A percentile compares a stretch with the other conserved stretches of the same genome.
These are phyloP conservation scores for Dujonia santamariae DNA, from an alignment of 1,139 yeast genomes.

Conservation along the genomic window DNA sequence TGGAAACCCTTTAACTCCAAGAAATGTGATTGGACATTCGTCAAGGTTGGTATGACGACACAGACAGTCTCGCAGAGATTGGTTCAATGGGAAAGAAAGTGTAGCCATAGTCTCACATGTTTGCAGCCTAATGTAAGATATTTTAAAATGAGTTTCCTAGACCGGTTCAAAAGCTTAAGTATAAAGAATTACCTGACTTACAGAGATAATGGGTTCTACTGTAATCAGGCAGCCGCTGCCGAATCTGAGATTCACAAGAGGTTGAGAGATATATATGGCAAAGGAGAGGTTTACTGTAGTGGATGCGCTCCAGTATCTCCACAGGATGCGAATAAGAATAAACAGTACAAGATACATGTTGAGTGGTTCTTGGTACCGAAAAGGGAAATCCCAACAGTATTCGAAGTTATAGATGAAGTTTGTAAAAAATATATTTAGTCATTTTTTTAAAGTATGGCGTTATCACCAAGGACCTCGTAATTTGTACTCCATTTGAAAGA, in stretches of 20 bases:
- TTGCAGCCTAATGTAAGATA: conserved; percentile 25
- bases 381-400: conserved; percentile 33
- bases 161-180: conserved; percentile 10
- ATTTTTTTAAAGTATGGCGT: neutral
- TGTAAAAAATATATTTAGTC: conserved; percentile 12
- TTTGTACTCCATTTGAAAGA: no score
- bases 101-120: conserved; percentile 42
- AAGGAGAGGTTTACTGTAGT: conserved; percentile 41
- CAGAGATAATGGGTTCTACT: conserved; percentile 31
- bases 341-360: conserved; percentile 38
- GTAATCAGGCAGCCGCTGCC: conserved; percentile 25
- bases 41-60: conserved; percentile 59
- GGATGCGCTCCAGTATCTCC: conserved; percentile 28
- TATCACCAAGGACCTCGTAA: no score
- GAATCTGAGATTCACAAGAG: conserved; percentile 41
- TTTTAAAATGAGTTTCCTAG: conserved; percentile 4
- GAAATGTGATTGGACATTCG: conserved; percentile 34
- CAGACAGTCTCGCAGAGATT: conserved; percentile 39
- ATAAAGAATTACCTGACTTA: conserved; percentile 7
- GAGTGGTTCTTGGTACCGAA: conserved; percentile 63
- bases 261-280: conserved; percentile 36
- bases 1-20: conserved; percentile 40
- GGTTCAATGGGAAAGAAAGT: conserved; percentile 54
- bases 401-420: conserved; percentile 34
- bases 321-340: conserved; percentile 4